Base-by-base conservation (phyloP, 2,329 filamentous ascomycete species). In the Diaporthe destruens region DNA sequence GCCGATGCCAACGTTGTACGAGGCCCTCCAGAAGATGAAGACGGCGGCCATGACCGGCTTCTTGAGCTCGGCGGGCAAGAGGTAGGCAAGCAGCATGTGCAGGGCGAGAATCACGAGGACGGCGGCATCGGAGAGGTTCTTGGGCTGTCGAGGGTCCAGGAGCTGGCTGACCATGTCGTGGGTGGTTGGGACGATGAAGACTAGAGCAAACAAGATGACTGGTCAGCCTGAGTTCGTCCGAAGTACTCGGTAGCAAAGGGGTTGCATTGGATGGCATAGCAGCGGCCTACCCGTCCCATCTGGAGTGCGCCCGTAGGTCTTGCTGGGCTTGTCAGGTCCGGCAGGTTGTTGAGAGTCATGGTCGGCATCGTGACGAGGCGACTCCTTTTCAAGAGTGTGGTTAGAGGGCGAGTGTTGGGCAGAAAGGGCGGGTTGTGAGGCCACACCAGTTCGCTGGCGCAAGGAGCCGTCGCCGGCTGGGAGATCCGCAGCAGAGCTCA, bases 101-200 rank as follows among this genome's bases (percentile, higher is more conserved):
- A 89, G 83, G 71, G 87, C 92, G 63, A 99, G 87, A 73, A 98
- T 92, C 59, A 87, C 87, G 72, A 99, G 87, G 75, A 99, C 95
- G 73, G 93, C 80, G 72, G 91, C 84, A 82, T 99, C 96, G 74
- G 95, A 96, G 51, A 97, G 81, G 81, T 98, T 98, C 87, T 99
- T 99, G 69, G 96, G 95, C 81, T 98, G 93, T 76, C 93, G 93
- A 67, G 96, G 96, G 78, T 97, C 96, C 77, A 99, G 90, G 71
- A 99, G 89, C 84, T 98, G 96, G 67, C 96, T 97, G 77, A 99
- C 96, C 96, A 99, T 98, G 84, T 99, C 96, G 87, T 98, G 95
- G 71, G 96, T 99, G 75, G 94, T 92, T 61, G 96, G 96, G 70
- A 99, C 96, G 72, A 94, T 93, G 81, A 99, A 99, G 78, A 98